Conservation (phyloP, 75 land plant genomes). For the Picea glauca region DNA sequence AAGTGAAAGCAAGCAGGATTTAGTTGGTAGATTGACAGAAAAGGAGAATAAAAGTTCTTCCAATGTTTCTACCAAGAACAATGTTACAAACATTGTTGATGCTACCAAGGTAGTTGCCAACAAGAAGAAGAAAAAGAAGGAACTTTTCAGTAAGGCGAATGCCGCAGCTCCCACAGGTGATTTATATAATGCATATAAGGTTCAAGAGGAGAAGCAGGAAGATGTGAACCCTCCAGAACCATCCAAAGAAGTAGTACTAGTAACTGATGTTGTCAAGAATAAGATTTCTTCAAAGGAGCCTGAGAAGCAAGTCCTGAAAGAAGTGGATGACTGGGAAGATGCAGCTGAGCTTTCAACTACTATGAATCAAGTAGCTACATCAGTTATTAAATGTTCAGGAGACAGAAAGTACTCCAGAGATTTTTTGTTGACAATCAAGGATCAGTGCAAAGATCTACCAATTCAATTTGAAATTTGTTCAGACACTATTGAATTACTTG, state of each 20-base stretch:
- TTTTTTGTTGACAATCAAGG: slow-evolving; percentile 70
- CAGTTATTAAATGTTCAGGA: not conserved
- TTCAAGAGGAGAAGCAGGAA: slow-evolving; percentile 81
- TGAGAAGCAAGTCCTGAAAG: slow-evolving; percentile 31
- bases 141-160: slow-evolving; percentile 75
- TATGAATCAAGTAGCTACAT: not conserved
- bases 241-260: not conserved
- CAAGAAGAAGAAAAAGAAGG: slow-evolving; percentile 81
- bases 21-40: slow-evolving; percentile 3
- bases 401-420: slow-evolving; percentile 80
- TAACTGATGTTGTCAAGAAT: slow-evolving; percentile 6
- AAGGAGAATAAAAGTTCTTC: slow-evolving; percentile 4
- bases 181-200: slow-evolving; percentile 89
- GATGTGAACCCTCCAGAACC: slow-evolving; percentile 12
- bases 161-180: slow-evolving; percentile 84
- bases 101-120: not conserved
- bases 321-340: slow-evolving; percentile 98
- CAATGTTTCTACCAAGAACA: not conserved
- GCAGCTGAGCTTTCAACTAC: slow-evolving; percentile 85
- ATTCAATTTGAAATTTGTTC: slow-evolving; percentile 49
- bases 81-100: slow-evolving; percentile 2
- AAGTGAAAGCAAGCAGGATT: not conserved
- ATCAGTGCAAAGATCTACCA: slow-evolving; percentile 62
- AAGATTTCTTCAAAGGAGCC: not conserved
- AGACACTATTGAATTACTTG: slow-evolving; percentile 51